Conservation (phyloP, 1,284 basidiomycete genomes). For the Leccinum ponderosum region DNA sequence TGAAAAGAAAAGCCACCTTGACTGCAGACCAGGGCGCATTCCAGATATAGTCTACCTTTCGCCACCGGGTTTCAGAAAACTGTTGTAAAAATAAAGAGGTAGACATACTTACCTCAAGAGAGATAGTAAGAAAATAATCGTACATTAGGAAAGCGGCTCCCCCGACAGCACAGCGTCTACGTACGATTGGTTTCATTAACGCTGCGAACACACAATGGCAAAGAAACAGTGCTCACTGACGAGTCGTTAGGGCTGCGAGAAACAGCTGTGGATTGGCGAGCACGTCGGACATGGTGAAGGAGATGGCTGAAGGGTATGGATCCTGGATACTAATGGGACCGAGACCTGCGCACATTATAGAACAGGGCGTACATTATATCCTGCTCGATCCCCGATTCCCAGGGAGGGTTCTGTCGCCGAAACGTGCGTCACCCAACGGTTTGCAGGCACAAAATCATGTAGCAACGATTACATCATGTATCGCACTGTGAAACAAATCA, state of each 20-base stretch:
- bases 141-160: slow-evolving; percentile 10
- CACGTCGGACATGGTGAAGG: background rate
- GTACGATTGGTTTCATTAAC: background rate
- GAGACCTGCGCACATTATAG: background rate
- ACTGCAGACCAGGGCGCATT: slow-evolving; percentile 5
- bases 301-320: background rate
- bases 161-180: background rate
- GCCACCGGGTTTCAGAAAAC: background rate
- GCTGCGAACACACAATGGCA: background rate
- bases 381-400: background rate
- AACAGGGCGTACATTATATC: background rate
- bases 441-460: no score
- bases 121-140: slow-evolving; percentile 14
- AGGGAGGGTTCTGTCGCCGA: no score
- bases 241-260: background rate
- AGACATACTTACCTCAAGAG: slow-evolving; percentile 7
- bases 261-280: background rate
- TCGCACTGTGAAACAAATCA: no score
- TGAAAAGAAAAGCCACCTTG: slow-evolving; percentile 16
- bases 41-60: slow-evolving; percentile 17
- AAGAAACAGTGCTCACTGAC: background rate
- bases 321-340: background rate
- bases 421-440: no score
- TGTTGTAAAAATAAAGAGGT: background rate
- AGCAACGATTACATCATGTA: no score